Evolutionary conservation across 2,329 filamentous ascomycete species (phyloP).

Genomic region (Diaporthe sp.): DNA sequence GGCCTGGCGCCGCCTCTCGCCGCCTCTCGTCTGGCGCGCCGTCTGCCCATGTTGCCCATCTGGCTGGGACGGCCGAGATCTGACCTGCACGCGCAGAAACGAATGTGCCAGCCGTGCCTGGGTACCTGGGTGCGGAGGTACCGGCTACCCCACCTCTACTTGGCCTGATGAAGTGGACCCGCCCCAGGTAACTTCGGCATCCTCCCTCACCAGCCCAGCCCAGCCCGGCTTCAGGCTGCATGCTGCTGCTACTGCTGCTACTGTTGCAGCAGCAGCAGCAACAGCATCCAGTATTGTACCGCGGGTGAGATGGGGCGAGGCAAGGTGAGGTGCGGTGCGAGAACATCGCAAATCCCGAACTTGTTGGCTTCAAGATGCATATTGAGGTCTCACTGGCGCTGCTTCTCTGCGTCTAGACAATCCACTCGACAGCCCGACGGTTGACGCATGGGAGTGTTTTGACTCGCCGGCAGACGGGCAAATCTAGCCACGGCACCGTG

Average conservation of each 20-base stretch:
- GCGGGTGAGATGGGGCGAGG: neutral
- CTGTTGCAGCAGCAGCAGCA: neutral
- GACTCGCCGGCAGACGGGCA: constrained; percentile 27
- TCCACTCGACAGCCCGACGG: constrained; percentile 15
- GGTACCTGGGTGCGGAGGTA: constrained; percentile 11
- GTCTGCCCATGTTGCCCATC: constrained; percentile 23
- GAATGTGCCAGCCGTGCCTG: constrained; percentile 21
- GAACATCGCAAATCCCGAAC: neutral
- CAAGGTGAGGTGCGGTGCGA: neutral
- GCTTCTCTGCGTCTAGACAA: constrained; percentile 17
- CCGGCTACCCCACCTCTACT: constrained; percentile 14
- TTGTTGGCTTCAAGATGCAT: neutral
- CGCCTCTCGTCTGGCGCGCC: constrained; percentile 14
- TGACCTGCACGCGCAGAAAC: constrained; percentile 33
- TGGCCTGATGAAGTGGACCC: neutral
- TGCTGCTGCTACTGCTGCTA: constrained; percentile 3
- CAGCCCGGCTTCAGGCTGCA: constrained; percentile 37
- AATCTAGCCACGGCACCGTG: constrained; percentile 5
- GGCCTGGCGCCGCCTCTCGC: constrained; percentile 1
- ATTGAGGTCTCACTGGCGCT: neutral
- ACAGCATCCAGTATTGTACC: neutral
- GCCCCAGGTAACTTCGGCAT: constrained; percentile 41
- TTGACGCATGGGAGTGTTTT: constrained; percentile 19
- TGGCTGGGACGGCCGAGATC: constrained; percentile 41
- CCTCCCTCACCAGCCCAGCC: constrained; percentile 37